phyloP scores from a whole-genome alignment of 2,329 filamentous ascomycete species.

The Pezicula carpinea region DNA sequence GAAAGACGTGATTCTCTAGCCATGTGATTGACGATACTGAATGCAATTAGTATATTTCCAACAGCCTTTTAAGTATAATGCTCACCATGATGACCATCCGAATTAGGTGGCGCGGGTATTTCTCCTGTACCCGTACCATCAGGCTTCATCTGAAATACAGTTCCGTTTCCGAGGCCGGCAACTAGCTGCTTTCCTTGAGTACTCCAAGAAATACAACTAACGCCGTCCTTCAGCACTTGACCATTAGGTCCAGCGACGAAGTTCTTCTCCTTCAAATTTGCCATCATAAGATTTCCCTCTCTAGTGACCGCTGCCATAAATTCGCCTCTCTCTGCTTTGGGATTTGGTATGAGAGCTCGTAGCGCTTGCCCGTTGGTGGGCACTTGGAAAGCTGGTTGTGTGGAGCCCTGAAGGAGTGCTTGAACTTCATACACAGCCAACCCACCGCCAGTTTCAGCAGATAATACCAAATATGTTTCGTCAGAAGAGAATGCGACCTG shows the following conservation, averaged over 20 bases:
- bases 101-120: constrained; percentile 70
- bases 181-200: constrained; percentile 88
- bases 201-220: constrained; percentile 88
- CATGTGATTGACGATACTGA: constrained; percentile 76
- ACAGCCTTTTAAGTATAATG: constrained; percentile 9
- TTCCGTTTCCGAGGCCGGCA: constrained; percentile 77
- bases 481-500: constrained; percentile 90
- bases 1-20: constrained; percentile 83
- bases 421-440: constrained; percentile 79
- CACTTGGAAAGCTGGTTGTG: constrained; percentile 69
- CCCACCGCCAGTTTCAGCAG: constrained; percentile 75
- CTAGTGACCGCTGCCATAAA: constrained; percentile 76
- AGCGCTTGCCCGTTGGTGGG: constrained; percentile 70
- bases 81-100: constrained; percentile 66
- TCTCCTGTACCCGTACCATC: constrained; percentile 71
- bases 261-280: constrained; percentile 66
- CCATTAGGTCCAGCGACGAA: constrained; percentile 57
- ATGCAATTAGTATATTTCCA: constrained; percentile 15
- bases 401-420: constrained; percentile 59
- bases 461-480: constrained; percentile 77
- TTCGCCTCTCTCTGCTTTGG: constrained; percentile 65
- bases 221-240: constrained; percentile 63
- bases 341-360: constrained; percentile 75
- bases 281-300: constrained; percentile 77
- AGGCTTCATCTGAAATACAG: constrained; percentile 76